Base-by-base conservation (phyloP, 805 yeast species). In the Lachancea thermotolerans region DNA sequence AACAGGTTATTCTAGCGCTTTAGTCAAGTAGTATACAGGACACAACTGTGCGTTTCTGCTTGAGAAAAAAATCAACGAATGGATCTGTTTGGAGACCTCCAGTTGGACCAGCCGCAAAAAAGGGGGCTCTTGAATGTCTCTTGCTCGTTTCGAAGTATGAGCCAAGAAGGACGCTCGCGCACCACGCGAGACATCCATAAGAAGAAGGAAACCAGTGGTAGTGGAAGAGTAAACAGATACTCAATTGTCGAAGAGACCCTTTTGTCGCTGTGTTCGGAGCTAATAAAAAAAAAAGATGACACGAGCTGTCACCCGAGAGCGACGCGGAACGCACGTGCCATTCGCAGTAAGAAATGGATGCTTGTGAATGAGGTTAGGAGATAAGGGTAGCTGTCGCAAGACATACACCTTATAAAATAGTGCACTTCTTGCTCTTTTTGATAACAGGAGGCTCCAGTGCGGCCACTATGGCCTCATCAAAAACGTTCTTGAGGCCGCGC, bases 401-500 rank as follows among this genome's bases (percentile, higher is more conserved):
- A 15, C 12, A 12, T n/a, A 12, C 4, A 5, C 41, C 50, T 66
- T 74, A 88, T 67, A 90, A 80, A 59, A 90, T 83, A 53, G 85
- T 76, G 74, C 98, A 90, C 64, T 77, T 77, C 60, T 72, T 73
- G 57, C 71, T 73, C 72, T 85, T 88, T 74, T 86, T 83, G 58
- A 85, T 81, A 52, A 85, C 93, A 25, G 98, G 97, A 40, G 98
- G 98, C 65, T 91, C 98, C 52, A 93, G 76, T 25, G 98, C 97
- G 42, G 98, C 97, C 41, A 93, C 97, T 48, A 93, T 93, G 21
- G 98, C 98, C 70, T 89, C 97, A 65, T 93, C 98, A 69, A 91
- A 91, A n/a, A 91, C 96, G 55, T 95, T 89, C 71, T 91, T 93
- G 66, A 93, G 77, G 11, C 99, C 99, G 64, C 89, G 82, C 70